phyloP scores from a whole-genome alignment of 2,329 filamentous ascomycete genomes.

The Diaporthe sp. region DNA sequence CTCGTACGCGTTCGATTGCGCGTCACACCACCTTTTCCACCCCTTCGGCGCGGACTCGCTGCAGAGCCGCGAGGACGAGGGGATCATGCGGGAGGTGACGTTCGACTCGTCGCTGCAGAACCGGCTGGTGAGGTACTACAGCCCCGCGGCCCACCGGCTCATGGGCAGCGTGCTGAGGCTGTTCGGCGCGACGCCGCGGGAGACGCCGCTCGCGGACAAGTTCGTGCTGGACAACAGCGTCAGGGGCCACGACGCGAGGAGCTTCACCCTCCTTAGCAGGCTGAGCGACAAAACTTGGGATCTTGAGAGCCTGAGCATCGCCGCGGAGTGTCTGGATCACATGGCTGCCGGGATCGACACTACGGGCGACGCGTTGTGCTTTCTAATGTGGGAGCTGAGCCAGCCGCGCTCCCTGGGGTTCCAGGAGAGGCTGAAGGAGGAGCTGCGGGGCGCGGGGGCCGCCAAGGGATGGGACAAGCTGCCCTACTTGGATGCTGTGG shows the following conservation, averaged over 20 bases:
- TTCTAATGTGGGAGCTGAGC: constrained; percentile 80
- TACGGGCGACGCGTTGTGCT: constrained; percentile 77
- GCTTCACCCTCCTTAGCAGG: constrained; percentile 71
- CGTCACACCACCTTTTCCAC: constrained; percentile 78
- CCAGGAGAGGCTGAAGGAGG: constrained; percentile 67
- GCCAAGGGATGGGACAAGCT: constrained; percentile 61
- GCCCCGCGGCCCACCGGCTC: constrained; percentile 64
- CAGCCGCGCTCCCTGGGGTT: constrained; percentile 66
- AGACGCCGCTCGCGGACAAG: constrained; percentile 70
- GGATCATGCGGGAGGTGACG: constrained; percentile 78
- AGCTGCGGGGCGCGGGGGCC: constrained; percentile 56
- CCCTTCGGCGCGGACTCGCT: constrained; percentile 75
- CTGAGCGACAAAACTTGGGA: constrained; percentile 66
- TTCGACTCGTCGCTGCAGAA: constrained; percentile 78
- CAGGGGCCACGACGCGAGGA: constrained; percentile 58
- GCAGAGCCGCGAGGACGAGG: constrained; percentile 66
- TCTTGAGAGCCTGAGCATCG: constrained; percentile 68
- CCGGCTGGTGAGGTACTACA: constrained; percentile 71
- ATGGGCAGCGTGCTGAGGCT: constrained; percentile 61
- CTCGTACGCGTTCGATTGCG: constrained; percentile 78
- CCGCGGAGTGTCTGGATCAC: constrained; percentile 79
- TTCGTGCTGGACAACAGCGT: constrained; percentile 69
- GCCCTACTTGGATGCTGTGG: constrained; percentile 73
- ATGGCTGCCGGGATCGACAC: constrained; percentile 82
- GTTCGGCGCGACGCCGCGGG: constrained; percentile 65